Evolutionary conservation across 345 rosid species (phyloP), one percentile per base, ranked within the genome.

Genomic region (Citrus hindsii): DNA sequence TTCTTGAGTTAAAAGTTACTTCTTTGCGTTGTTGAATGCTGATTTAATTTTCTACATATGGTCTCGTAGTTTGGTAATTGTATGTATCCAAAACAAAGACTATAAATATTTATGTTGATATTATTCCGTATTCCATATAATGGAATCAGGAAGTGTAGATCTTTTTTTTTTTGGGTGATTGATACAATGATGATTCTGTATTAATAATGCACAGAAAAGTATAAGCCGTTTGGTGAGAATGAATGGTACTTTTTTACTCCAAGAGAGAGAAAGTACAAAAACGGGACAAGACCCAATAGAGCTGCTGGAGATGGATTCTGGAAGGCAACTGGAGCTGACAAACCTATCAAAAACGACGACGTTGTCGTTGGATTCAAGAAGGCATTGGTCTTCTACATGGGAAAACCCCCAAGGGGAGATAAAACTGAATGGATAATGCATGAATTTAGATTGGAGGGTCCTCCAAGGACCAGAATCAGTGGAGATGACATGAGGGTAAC

Each of bases 371-470:
- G 86, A 32, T 65, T 14, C 37, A 53, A 48, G 70, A 83, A 80
- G 60, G 21, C 75, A 0, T 71, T 83, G 16, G 86, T 80, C 0
- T 84, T 63, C 74, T 66, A 80, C 42, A 48, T 2, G 19, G 84
- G 84, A 1, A 84, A 60, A 32, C 62, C 84, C 28, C 79, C 79
- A 8, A 60, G 18, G 4, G 77, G 80, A 5, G 35, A 28, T 1
- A 84, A 84, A 71, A 77, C 84, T 18, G 38, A 71, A 14, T 75
- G 80, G 86, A 80, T 80, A 40, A 84, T 80, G 86, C 84, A 84
- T 32, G 82, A 84, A 55, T 84, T 40, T 32, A 71, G 38, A 66
- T 12, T 69, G 0, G 3, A 13, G 1, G 40, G 59, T 74, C 21
- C 79, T 58, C 79, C 79, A 28, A 56, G 22, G 25, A 33, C 21